Base-by-base conservation (phyloP, 164 flowering plant species). In the Sextonia rubra region DNA sequence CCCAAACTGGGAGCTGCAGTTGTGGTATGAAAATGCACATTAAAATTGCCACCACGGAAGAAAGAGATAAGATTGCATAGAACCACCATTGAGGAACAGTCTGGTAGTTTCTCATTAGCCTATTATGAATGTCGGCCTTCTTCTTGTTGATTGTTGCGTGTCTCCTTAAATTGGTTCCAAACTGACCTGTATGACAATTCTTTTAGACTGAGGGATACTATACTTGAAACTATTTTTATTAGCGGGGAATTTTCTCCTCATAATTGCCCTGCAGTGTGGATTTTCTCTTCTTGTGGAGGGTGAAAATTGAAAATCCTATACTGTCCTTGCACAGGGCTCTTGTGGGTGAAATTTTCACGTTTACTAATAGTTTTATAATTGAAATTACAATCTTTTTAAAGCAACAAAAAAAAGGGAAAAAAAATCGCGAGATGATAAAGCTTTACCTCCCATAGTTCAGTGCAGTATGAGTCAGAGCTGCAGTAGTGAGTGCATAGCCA, bases 1-100 rank as follows among this genome's bases (percentile, higher is more conserved):
- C 96, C 97, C 98, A 93, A 96, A 96, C 92, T 9, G 88, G 92
- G 47, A 93, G 86, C 79, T 93, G 98, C 62, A 93, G 85, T 6
- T 85, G 89, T 29, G 84, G 79, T 75, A 88, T 86, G 90, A 91
- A 93, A 26, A 91, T 81, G 3, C 82, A 83, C 90, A 89, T 86
- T 37, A 93, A 0, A 22, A 93, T 77, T 1, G 97, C 88, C 3
- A 91, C 71, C 2, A 14, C 89, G 24, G 83, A 79, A 78, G 95
- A 90, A 32, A 89, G 92, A 0, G 77, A n/a, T 25, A 91, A 71
- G 47, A 91, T 73, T 55, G 78, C 58, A 14, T 81, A 83, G 80
- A 81, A 93, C 98, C 98, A 93, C 89, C 90, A 93, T 58, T 91
- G 81, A 5, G 98, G 97, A 49, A 90, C 93, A 73, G 80, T 76